Evolutionary conservation across 495 filamentous ascomycete species (phyloP), one percentile per base, ranked within the genome.

Genomic region (Annulohypoxylon nitens): DNA sequence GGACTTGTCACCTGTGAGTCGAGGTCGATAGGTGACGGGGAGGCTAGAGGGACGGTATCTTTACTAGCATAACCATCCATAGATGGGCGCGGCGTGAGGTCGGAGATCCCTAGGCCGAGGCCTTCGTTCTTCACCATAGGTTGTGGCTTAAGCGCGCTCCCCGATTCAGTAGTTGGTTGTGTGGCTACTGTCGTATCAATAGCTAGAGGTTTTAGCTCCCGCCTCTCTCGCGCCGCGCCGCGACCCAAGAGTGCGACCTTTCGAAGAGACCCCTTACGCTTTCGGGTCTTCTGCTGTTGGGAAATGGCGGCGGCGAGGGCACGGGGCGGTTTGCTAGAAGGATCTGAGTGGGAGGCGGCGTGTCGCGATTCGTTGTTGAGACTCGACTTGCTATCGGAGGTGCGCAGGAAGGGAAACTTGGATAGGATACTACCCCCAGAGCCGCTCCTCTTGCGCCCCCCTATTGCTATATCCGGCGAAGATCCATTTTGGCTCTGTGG

Each of bases 211-310:
- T 86, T 86, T 33, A 74, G 67, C 58, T 87, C 86, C 55, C 80
- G 81, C 66, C 82, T 89, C 77, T 89, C 89, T 60, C 88, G 82
- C 69, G 89, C 84, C 4, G 85, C 88, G 45, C 91, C 88, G 51
- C 91, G 88, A 4, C 92, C 92, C 7, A 95, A 84, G 8, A 95
- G 81, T 25, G 93, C 93, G 2, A 93, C 92, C 73, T 95, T 96
- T 47, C 93, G 85, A 63, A 95, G 80, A 4, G 93, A 95, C 5
- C 93, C 92, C 70, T 91, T 90, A 48, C 95, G 90, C 64, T 90
- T 89, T 25, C 94, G 87, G 8, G 90, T 91, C 75, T 91, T 92
- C 54, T 88, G 87, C 67, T 92, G 89, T 69, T 91, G 88, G 12
- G 89, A 84, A 72, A 88, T 81, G 9, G 85, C 83, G 74, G 79